These are phyloP conservation scores for Aphanocladium album DNA, from an alignment of 2,329 filamentous ascomycete genomes.

Conservation along the genomic window DNA sequence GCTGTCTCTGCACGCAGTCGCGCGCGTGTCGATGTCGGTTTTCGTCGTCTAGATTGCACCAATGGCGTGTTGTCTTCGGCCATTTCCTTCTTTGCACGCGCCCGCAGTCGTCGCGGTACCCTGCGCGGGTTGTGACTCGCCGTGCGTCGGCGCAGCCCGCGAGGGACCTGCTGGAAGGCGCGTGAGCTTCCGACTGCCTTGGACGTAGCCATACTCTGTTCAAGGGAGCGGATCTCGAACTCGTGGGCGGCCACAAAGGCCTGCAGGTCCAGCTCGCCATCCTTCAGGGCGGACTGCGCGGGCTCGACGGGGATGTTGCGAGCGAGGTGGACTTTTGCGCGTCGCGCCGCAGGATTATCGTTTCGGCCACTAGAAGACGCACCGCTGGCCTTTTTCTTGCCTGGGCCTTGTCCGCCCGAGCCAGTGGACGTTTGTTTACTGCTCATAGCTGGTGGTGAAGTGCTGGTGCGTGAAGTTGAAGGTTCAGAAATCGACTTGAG, in stretches of 20 bases:
- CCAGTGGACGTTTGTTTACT: slow-evolving; percentile 21
- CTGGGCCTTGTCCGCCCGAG: slow-evolving; percentile 18
- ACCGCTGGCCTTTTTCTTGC: slow-evolving; percentile 24
- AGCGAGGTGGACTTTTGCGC: slow-evolving; percentile 41
- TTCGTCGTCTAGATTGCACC: slow-evolving; percentile 60
- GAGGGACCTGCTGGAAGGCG: slow-evolving; percentile 87
- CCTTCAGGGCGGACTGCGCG: slow-evolving; percentile 47
- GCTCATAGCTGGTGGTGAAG: slow-evolving; percentile 22
- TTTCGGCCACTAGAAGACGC: slow-evolving; percentile 17
- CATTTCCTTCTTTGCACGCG: slow-evolving; percentile 69
- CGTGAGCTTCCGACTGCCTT: slow-evolving; percentile 59
- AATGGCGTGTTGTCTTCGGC: slow-evolving; percentile 85
- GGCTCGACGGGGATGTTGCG: slow-evolving; percentile 47
- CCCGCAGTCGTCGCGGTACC: slow-evolving; percentile 72
- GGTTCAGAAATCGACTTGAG: background rate
- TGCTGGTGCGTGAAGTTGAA: slow-evolving; percentile 10
- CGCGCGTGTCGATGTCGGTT: slow-evolving; percentile 52
- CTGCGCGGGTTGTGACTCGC: slow-evolving; percentile 93
- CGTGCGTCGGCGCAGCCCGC: slow-evolving; percentile 76
- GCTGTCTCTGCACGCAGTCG: slow-evolving; percentile 71
- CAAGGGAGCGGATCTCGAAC: slow-evolving; percentile 82
- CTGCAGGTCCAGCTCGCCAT: slow-evolving; percentile 80
- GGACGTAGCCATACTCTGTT: slow-evolving; percentile 73
- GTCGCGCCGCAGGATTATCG: slow-evolving; percentile 33
- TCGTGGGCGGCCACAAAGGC: slow-evolving; percentile 80